Base-by-base conservation (phyloP, 208 protist genomes). In the Leishmania martiniquensis region DNA sequence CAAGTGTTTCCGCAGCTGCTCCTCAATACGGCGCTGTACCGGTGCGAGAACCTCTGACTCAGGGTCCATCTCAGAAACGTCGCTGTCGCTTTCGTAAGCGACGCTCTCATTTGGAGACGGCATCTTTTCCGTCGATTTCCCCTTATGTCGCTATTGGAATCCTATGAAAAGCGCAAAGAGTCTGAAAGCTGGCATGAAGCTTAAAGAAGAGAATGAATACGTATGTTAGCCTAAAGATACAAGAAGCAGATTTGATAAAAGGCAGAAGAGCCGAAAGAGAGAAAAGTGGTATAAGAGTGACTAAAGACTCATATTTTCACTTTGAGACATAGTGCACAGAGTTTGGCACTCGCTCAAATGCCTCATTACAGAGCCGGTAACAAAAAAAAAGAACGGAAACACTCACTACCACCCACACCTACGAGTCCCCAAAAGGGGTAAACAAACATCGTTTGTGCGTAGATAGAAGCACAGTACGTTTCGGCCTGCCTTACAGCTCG, bases 41-140 rank as follows among this genome's bases (percentile, higher is more conserved):
- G 95, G 94, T 55, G 85, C 89, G 72, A 98, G 83, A 45, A 98
- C 75, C 0, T 87, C 84, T 1, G 89, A 93, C 54, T 98, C 93
- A 1, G 95, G 94, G 74, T 97, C 93, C 65, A 98, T 89, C 29
- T 98, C 95, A n/a, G 92, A 97, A 45, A 95, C 84, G 59, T 95
- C 91, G 75, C 91, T 96, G 62, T 82, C 80, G 81, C 87, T 91
- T 39, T 97, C 94, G 75, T 90, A 94, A 51, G 85, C 80, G 10
- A 78, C 83, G 32, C 78, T 83, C 65, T 91, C 85, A 29, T 82
- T 66, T 55, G 84, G 78, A 20, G 78, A 86, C 42, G 74, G 54
- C 80, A 85, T 85, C 66, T 63, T 72, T 25, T 3, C 47, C 4
- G 32, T 54, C n/a, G 6, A 25, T 72, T 42, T 44, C 20, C 6